A percentile compares a stretch with the other conserved stretches of the same genome.
These are phyloP conservation scores for Parachaetomium inaequale DNA, from an alignment of 495 filamentous ascomycete genomes.

Conservation along the genomic window DNA sequence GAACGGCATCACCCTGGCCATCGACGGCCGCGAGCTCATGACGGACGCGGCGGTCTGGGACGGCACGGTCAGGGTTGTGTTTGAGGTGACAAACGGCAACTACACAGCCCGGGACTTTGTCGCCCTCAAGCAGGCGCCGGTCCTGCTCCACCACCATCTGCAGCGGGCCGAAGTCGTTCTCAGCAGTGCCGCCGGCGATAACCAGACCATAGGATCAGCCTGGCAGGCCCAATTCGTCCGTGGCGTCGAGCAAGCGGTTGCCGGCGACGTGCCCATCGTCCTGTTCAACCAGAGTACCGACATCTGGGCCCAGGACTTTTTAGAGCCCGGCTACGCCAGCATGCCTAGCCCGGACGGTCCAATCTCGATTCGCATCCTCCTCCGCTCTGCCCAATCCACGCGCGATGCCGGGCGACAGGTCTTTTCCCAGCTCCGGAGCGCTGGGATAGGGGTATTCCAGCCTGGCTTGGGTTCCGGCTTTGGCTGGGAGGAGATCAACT, in stretches of 20 bases:
- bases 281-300: slow-evolving; percentile 8
- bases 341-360: slow-evolving; percentile 4
- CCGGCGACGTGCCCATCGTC: neutral
- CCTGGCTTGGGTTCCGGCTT: slow-evolving; percentile 1
- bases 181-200: neutral
- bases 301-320: slow-evolving; percentile 7
- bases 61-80: slow-evolving; percentile 1
- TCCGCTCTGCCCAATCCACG: slow-evolving; percentile 6
- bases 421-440: neutral
- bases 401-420: neutral
- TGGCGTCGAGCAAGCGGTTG: neutral
- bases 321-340: slow-evolving; percentile 3
- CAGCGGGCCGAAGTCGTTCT: neutral
- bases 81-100: neutral
- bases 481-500: slow-evolving; percentile 9
- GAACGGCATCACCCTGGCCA: slow-evolving; percentile 1
- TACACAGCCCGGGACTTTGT: neutral
- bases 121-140: neutral
- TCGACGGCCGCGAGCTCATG: neutral
- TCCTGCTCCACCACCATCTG: slow-evolving; percentile 2
- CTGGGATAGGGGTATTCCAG: neutral
- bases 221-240: neutral
- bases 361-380: neutral
- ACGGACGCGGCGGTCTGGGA: neutral
- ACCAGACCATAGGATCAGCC: neutral